Base-by-base conservation (phyloP, 768 basidiomycete genomes). In the Amanita rimosa region DNA sequence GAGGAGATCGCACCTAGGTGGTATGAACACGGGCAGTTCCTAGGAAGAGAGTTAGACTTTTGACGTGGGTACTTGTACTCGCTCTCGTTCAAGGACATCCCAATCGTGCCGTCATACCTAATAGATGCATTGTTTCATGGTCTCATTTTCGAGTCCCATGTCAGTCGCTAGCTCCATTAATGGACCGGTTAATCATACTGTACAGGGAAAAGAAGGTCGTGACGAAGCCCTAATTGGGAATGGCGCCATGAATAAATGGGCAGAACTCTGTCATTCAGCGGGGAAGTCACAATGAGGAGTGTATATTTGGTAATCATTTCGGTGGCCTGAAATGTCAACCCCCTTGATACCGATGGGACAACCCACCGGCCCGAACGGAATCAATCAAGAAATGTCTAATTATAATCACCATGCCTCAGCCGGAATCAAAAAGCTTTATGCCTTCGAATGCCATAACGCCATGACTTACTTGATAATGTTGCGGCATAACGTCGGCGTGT, bases 241-340 rank as follows among this genome's bases (percentile, higher is more conserved):
- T 46, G 27, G 45, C 16, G 22, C 7, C 10, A 11, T 2, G 7
- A 13, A 24, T 2, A 4, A 19, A 6, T 29, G n/a, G 10, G 10
- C 6, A 44, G 31, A 44, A 44, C 8, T 46, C 14, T 24, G 13
- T 16, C 10, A 26, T 24, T 9, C 8, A 1, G 16, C 17, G 21
- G 45, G 11, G 6, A n/a, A n/a, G 14, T 24, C 11, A 46, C 24
- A 46, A 46, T 37, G 45, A 19, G 22, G 0, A n/a, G 17, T 10
- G 19, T 26, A 35, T 37, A 46, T 36, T 36, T 37, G 36, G 45
- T 46, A 46, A 37, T 35, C 22, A n/a, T 44, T n/a, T 33, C 31
- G 35, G 35, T 26, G 35, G 34, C 36, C 22, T 9, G 34, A 46
- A 35, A 46, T 36, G 34, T 45, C n/a, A 19, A 16, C 24, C 37